Percentiles rank a stretch among this genome's conserved stretches.
Conservation (phyloP, 306 rosid genomes). For the Morella rubra region DNA sequence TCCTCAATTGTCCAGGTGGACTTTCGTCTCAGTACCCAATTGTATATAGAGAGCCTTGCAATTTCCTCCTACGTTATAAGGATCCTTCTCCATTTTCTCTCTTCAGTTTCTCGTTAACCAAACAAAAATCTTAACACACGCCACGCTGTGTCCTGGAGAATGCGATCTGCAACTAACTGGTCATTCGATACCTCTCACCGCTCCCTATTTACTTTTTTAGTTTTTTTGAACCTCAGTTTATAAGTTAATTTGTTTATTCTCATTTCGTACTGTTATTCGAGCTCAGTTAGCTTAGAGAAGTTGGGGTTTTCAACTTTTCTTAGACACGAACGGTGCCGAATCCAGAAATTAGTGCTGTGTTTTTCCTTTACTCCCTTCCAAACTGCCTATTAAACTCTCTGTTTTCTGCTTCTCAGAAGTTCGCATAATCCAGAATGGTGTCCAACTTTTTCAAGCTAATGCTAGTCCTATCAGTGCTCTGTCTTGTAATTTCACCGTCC, state of each 20-base stretch:
- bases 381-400: neutral
- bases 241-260: neutral
- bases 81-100: conserved; percentile 6
- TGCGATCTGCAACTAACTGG: conserved; percentile 52
- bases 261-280: neutral
- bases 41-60: neutral
- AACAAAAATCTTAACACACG: conserved; percentile 4
- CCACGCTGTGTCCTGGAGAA: conserved; percentile 36
- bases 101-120: conserved; percentile 42
- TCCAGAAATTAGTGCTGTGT: neutral
- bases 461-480: conserved; percentile 36
- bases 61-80: conserved; percentile 4
- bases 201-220: neutral
- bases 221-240: neutral
- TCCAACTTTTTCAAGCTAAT: conserved; percentile 49
- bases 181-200: conserved; percentile 10
- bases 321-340: neutral
- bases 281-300: neutral
- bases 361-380: neutral
- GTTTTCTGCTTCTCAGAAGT: conserved; percentile 35
- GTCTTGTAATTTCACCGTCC: conserved; percentile 53
- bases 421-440: conserved; percentile 50
- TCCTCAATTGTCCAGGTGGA: conserved; percentile 42
- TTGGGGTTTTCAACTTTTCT: neutral
- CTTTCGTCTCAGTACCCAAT: conserved; percentile 2